Conservation (phyloP, 2,329 filamentous ascomycete genomes). For the Fusarium beomiforme region DNA sequence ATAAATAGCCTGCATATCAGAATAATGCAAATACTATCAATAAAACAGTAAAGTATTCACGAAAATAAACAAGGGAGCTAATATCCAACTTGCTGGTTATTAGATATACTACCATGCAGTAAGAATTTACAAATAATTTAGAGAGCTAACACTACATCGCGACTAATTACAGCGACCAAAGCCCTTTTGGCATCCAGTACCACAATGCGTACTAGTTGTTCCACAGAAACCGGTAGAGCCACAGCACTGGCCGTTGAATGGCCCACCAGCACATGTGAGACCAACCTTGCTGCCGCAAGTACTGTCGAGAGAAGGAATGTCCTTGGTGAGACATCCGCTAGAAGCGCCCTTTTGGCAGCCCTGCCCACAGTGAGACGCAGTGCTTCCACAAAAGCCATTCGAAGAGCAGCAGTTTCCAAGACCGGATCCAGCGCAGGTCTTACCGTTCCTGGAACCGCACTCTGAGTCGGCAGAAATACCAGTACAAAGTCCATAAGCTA, state of each 20-base stretch:
- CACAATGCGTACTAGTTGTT: neutral
- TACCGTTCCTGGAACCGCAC: conserved; percentile 7
- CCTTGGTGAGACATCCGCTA: neutral
- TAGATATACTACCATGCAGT: no score
- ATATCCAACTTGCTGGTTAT: no score
- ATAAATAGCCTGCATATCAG: no score
- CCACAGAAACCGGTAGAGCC: neutral
- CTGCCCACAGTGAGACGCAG: conserved; percentile 1
- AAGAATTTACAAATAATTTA: no score
- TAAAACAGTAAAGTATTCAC: no score
- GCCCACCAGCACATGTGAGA: conserved; percentile 8
- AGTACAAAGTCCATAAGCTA: neutral
- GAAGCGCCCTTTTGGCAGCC: conserved; percentile 10
- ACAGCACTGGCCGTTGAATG: conserved; percentile 15
- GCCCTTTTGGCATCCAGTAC: neutral
- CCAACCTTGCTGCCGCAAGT: conserved; percentile 4
- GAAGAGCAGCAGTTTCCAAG: conserved; percentile 14
- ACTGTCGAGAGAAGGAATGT: neutral
- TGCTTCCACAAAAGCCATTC: conserved; percentile 11
- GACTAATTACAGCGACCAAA: neutral
- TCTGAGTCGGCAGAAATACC: neutral
- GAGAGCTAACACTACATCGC: no score
- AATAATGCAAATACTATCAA: no score
- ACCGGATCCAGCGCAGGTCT: conserved; percentile 6
- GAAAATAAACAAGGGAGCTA: no score